Conservation (phyloP, 768 basidiomycete species). For the Trametes villosa region DNA sequence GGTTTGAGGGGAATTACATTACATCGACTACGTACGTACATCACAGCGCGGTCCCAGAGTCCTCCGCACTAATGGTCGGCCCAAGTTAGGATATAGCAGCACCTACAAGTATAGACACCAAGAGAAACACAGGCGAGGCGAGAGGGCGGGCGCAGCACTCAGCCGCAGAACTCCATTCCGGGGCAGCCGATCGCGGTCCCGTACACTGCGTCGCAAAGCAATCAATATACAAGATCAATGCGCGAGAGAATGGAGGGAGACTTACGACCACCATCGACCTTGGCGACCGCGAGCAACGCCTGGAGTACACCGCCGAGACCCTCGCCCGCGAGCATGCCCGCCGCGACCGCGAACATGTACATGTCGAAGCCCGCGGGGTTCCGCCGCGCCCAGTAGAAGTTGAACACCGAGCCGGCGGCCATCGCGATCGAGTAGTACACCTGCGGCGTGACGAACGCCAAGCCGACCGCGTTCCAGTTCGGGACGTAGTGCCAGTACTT, state of each 20-base stretch:
- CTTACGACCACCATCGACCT: constrained; percentile 54
- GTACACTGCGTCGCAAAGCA: constrained; percentile 25
- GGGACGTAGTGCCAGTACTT: constrained; percentile 28
- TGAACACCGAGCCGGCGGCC: constrained; percentile 50
- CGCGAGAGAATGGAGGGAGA: constrained; percentile 7
- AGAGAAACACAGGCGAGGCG: neutral
- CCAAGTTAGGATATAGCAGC: neutral
- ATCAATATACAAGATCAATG: neutral
- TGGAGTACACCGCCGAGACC: constrained; percentile 66
- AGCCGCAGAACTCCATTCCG: constrained; percentile 56
- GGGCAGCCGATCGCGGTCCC: constrained; percentile 61
- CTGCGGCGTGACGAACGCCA: constrained; percentile 27
- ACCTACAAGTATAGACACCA: neutral
- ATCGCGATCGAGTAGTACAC: constrained; percentile 30
- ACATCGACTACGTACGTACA: neutral
- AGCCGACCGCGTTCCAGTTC: constrained; percentile 31
- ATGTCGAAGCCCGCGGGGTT: constrained; percentile 42
- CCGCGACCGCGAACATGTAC: constrained; percentile 43
- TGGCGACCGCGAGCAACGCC: constrained; percentile 55
- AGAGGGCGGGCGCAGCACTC: constrained; percentile 13
- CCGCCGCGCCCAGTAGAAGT: constrained; percentile 52
- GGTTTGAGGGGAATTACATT: neutral
- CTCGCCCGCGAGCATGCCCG: constrained; percentile 47
- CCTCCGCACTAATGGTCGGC: neutral
- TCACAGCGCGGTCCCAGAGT: neutral